phyloP scores from a whole-genome alignment of 257 asterid species.

The Leptodermis oblonga region DNA sequence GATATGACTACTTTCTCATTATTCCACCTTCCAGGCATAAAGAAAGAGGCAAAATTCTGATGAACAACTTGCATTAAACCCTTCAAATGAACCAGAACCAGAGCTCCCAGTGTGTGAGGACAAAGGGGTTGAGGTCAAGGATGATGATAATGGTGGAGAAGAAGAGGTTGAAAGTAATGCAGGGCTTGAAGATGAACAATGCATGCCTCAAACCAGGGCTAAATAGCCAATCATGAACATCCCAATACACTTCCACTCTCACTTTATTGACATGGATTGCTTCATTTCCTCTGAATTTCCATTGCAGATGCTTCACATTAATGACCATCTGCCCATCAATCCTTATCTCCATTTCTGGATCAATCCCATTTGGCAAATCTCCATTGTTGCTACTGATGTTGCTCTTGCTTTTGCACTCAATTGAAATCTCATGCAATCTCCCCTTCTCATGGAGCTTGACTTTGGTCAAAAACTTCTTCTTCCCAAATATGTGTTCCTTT shows the following conservation, averaged over 20 bases:
- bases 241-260: slow-evolving; percentile 76
- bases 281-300: slow-evolving; percentile 94
- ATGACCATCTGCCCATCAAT: slow-evolving; percentile 68
- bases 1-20: too few relatives aligned
- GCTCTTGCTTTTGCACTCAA: slow-evolving; percentile 59
- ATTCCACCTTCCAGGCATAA: slow-evolving; percentile 91
- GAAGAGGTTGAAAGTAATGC: too few relatives aligned
- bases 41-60: slow-evolving; percentile 75
- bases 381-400: slow-evolving; percentile 20
- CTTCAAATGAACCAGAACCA: slow-evolving; percentile 41
- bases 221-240: slow-evolving; percentile 93
- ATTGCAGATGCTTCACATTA: slow-evolving; percentile 79
- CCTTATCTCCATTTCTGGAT: slow-evolving; percentile 88
- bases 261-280: slow-evolving; percentile 50
- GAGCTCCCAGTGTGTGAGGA: slow-evolving; percentile 52
- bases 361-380: slow-evolving; percentile 29
- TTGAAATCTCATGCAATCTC: slow-evolving; percentile 61
- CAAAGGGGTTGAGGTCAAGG: slow-evolving; percentile 34
- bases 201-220: slow-evolving; percentile 80
- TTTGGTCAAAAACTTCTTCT: slow-evolving; percentile 56
- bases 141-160: slow-evolving; percentile 31
- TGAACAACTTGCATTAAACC: slow-evolving; percentile 29
- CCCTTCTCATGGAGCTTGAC: slow-evolving; percentile 80
- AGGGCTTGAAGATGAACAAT: slow-evolving; percentile 50
- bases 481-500: slow-evolving; percentile 83